Base-by-base conservation (phyloP, 352 stramenopile species). In the Globisporangium heterothallicum region DNA sequence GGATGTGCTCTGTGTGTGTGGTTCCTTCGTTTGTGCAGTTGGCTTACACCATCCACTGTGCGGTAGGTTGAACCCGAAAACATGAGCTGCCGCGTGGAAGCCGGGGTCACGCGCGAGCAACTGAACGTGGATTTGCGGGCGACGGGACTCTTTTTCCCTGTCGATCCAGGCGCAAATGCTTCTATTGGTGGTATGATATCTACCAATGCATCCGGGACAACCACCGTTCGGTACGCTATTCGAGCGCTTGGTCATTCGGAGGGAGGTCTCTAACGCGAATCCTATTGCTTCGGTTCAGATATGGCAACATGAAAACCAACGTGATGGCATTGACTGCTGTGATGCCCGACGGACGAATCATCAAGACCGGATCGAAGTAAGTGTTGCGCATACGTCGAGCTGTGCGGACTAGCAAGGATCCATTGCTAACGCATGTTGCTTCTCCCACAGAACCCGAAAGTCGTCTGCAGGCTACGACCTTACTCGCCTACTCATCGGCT, bases 241-340 rank as follows among this genome's bases (percentile, higher is more conserved):
- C n/a, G n/a, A n/a, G n/a, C n/a, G n/a, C n/a, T n/a, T n/a, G n/a
- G n/a, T n/a, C n/a, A n/a, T n/a, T n/a, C n/a, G n/a, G n/a, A n/a
- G n/a, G n/a, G n/a, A n/a, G n/a, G n/a, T n/a, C n/a, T n/a, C n/a
- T n/a, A n/a, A n/a, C n/a, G n/a, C n/a, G n/a, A n/a, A n/a, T n/a
- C n/a, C n/a, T n/a, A n/a, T n/a, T n/a, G n/a, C n/a, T 22, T 47
- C 48, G 13, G 16, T 21, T 40, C 40, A 85, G 83, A 7, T 98
- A 97, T 56, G 95, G 95, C 40, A 98, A 97, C 56, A 99, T 99
- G 96, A 88, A 96, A 63, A 93, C 97, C 14, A 98, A 98, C 56
- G 92, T 99, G 14, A 76, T 99, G 58, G 77, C 59, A 19, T 58
- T 99, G 4, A 97, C 90, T 50, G 92, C 72, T 16, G 94, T 99